Conservation (phyloP, 2,329 filamentous ascomycete genomes). For the Alternaria incomplexa region DNA sequence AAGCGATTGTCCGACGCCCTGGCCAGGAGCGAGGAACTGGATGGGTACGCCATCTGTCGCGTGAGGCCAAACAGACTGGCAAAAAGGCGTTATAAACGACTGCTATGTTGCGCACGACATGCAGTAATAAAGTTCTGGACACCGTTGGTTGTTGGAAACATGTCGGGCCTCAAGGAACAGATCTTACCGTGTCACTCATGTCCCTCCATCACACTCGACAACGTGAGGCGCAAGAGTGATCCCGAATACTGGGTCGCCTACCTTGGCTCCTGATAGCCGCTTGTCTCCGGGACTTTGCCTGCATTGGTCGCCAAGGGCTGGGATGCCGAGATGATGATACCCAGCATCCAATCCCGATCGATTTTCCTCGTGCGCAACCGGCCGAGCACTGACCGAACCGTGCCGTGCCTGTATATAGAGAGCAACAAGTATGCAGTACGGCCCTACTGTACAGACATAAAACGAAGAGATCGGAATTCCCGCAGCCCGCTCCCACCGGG, state of each 20-base stretch:
- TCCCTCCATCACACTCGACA: background rate
- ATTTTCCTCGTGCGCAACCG: background rate
- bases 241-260: background rate
- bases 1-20: constrained; percentile 7
- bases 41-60: background rate
- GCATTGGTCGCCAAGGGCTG: background rate
- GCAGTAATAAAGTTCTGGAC: background rate
- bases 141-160: background rate
- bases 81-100: background rate
- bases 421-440: background rate
- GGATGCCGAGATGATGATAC: background rate
- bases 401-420: background rate
- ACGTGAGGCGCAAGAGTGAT: background rate
- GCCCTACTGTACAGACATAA: background rate
- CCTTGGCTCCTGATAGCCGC: background rate
- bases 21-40: background rate
- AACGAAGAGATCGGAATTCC: background rate
- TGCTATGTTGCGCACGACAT: background rate
- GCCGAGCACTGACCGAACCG: background rate
- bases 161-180: background rate
- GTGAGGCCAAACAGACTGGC: background rate
- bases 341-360: background rate
- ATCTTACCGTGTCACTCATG: background rate
- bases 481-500: background rate
- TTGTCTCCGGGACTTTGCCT: background rate